Base-by-base conservation (phyloP, 345 rosid genomes). In the Erysimum cheiranthoides region DNA sequence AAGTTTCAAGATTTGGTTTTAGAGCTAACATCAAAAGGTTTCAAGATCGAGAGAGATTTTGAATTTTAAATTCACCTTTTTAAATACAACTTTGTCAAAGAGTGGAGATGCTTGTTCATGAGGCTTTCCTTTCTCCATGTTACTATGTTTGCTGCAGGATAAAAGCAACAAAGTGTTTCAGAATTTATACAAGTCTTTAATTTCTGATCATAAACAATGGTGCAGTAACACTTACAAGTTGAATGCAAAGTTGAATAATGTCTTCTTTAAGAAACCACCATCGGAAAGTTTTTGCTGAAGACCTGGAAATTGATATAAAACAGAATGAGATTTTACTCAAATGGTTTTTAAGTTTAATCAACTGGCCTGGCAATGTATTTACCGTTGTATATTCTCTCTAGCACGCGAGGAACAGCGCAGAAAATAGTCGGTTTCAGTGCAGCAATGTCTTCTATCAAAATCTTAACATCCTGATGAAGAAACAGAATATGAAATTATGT, bases 361-460 rank as follows among this genome's bases (percentile, higher is more conserved):
- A 56, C 21, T 34, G 18, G 63, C 21, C 4, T 59, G 12, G 9
- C 30, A 35, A 35, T 35, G n/a, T 59, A 35, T 35, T 59, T 73
- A 93, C 99, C 97, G 7, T 87, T 54, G 83, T 96, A 80, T 73
- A 96, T 80, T 82, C 93, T 87, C 45, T 96, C 97, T 54, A 96
- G 74, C 28, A 96, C 99, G 17, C 98, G 99, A 57, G 99, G 99
- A 78, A 96, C 98, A 16, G 99, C 98, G 74, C 99, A 96, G 81
- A 96, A 93, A 63, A 91, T 66, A 74, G 91, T 85, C 35, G 99
- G 97, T 84, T 89, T 93, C 63, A 96, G 87, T 82, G 89, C 99
- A 65, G 84, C 86, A 54, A 96, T 73, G 79, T 96, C 99, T 73
- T 93, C 99, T 45, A 87, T 66, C 85, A 96, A 85, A 45, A 90